Evolutionary conservation across 176 grass and related monocot genomes (phyloP).

Genomic region (Oryza brachyantha): DNA sequence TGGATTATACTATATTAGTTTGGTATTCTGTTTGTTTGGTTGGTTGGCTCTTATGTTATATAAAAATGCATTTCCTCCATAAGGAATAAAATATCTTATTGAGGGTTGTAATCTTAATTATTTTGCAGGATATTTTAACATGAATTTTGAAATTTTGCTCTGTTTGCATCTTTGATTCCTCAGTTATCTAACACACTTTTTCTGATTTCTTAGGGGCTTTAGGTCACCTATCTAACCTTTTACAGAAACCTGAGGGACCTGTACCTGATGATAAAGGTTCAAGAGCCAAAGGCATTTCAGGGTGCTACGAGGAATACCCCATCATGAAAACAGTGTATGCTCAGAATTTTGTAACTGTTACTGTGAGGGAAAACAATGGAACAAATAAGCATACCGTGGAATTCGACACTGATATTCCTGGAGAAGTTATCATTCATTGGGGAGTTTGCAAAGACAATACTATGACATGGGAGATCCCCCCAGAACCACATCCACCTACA

Average conservation of each 20-base stretch:
- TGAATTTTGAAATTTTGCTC: background rate
- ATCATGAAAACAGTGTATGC: slow-evolving; percentile 67
- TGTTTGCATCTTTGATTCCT: background rate
- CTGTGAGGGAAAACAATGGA: slow-evolving; percentile 46
- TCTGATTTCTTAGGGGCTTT: slow-evolving; percentile 44
- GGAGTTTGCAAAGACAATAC: slow-evolving; percentile 74
- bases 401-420: slow-evolving; percentile 87
- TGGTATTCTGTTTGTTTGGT: background rate
- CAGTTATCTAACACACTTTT: slow-evolving; percentile 36
- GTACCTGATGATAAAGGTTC: slow-evolving; percentile 24
- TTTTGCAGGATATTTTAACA: background rate
- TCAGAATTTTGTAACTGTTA: slow-evolving; percentile 74
- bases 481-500: slow-evolving; percentile 72
- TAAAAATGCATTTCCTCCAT: background rate
- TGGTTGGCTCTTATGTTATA: background rate
- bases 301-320: slow-evolving; percentile 67
- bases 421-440: slow-evolving; percentile 88
- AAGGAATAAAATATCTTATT: background rate
- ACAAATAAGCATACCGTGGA: slow-evolving; percentile 60
- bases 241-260: slow-evolving; percentile 48
- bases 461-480: slow-evolving; percentile 76
- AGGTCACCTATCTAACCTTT: slow-evolving; percentile 44
- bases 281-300: slow-evolving; percentile 41
- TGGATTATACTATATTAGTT: background rate
- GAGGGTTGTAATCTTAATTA: slow-evolving; percentile 11